These are phyloP conservation scores for Podaxis mareebaensis DNA, from an alignment of 768 basidiomycete species.

Conservation along the genomic window DNA sequence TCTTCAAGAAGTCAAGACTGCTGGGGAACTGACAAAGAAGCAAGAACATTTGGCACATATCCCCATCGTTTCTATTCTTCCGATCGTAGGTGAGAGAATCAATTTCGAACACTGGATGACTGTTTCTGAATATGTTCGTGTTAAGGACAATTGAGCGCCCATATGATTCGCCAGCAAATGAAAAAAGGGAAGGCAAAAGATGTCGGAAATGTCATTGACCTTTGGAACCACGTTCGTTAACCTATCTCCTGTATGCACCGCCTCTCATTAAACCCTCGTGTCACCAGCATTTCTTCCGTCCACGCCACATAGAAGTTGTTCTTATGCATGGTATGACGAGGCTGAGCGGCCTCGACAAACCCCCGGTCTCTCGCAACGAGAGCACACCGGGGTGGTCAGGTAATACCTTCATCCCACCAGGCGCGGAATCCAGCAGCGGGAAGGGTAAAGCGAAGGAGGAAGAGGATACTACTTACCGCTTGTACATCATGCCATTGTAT, in stretches of 20 bases:
- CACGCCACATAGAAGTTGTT: conserved; percentile 42
- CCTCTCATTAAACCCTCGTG: background rate
- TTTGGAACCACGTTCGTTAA: conserved; percentile 46
- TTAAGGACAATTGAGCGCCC: conserved; percentile 21
- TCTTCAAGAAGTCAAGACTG: conserved; percentile 4
- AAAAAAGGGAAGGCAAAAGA: conserved; percentile 33
- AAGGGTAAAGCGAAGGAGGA: conserved; percentile 5
- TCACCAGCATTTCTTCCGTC: conserved; percentile 50
- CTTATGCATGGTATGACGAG: conserved; percentile 32
- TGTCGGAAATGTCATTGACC: conserved; percentile 42
- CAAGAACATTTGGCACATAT: background rate
- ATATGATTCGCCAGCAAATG: conserved; percentile 32
- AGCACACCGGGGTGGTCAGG: conserved; percentile 21
- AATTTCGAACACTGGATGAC: background rate
- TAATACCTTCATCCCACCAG: conserved; percentile 39
- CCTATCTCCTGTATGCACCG: background rate
- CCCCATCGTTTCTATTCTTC: conserved; percentile 7
- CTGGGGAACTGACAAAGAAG: background rate
- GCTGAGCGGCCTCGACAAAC: conserved; percentile 23
- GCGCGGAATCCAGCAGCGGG: background rate
- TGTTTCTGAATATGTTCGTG: background rate
- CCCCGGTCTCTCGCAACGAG: conserved; percentile 14
- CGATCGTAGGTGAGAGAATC: conserved; percentile 9
- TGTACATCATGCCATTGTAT: conserved; percentile 17
- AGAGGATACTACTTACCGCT: conserved; percentile 17